phyloP scores from a whole-genome alignment of 805 yeast genomes.

The Cyberlindnera saturnus region DNA sequence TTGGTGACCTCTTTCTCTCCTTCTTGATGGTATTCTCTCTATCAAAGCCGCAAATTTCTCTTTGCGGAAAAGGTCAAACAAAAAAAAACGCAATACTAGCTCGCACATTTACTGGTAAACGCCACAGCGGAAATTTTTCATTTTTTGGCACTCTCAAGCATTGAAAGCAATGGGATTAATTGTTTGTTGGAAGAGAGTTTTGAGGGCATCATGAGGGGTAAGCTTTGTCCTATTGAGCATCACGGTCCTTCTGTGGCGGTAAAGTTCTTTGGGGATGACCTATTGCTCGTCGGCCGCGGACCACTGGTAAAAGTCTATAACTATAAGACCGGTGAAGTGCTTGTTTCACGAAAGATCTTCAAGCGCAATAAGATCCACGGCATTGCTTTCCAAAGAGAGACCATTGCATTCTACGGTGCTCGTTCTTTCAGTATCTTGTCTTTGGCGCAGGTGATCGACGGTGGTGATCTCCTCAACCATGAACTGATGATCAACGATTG shows the following conservation, averaged over 20 bases:
- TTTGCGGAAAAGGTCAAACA: neutral
- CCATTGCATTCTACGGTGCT: conserved; percentile 58
- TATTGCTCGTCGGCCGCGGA: conserved; percentile 65
- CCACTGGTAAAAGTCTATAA: conserved; percentile 53
- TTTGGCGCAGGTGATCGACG: conserved; percentile 26
- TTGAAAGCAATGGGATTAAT: neutral
- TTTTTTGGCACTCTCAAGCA: too few species aligned
- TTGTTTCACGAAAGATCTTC: conserved; percentile 44
- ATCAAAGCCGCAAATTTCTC: too few species aligned
- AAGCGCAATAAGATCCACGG: conserved; percentile 78
- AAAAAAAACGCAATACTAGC: neutral
- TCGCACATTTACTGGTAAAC: neutral
- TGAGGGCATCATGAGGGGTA: neutral
- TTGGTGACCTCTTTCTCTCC: too few species aligned
- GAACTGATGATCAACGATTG: conserved; percentile 69
- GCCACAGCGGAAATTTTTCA: too few species aligned
- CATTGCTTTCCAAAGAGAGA: conserved; percentile 38
- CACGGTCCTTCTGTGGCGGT: conserved; percentile 14
- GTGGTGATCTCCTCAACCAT: conserved; percentile 15
- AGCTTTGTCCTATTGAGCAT: conserved; percentile 8
- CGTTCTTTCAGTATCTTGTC: conserved; percentile 50
- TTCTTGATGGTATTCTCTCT: too few species aligned
- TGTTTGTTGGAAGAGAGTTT: neutral
- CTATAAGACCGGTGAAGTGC: conserved; percentile 31
- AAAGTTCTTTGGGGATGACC: conserved; percentile 23